Conservation (phyloP, 345 rosid species). For the Garcia nutans region DNA sequence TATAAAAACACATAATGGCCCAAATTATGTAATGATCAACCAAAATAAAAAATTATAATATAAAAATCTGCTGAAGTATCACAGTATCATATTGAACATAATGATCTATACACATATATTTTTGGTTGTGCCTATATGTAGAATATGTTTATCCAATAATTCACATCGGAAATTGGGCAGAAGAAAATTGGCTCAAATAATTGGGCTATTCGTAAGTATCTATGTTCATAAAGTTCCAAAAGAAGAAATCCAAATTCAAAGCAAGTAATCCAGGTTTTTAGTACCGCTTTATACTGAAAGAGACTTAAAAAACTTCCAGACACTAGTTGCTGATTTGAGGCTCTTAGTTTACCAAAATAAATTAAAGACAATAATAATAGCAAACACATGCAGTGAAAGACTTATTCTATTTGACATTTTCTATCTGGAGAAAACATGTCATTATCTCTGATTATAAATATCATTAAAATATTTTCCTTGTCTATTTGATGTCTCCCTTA, state of each 20-base stretch:
- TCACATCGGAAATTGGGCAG: too few relatives aligned
- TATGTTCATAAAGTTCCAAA: too few relatives aligned
- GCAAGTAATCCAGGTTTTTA: too few relatives aligned
- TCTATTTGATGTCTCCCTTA: background rate
- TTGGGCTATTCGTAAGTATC: too few relatives aligned
- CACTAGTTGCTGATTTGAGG: too few relatives aligned
- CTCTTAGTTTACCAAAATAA: background rate
- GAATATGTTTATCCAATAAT: background rate
- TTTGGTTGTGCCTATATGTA: background rate
- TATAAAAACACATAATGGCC: constrained; percentile 9
- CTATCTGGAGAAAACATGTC: background rate
- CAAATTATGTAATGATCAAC: background rate
- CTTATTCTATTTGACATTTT: background rate
- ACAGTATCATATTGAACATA: background rate
- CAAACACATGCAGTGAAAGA: too few relatives aligned
- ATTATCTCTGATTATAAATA: background rate
- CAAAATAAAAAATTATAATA: background rate
- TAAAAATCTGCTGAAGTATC: background rate
- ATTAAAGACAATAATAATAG: background rate
- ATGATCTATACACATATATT: background rate
- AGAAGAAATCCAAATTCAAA: too few relatives aligned
- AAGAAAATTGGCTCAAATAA: background rate
- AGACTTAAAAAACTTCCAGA: too few relatives aligned
- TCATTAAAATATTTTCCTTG: background rate
- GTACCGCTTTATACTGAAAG: too few relatives aligned